Percentiles rank a stretch among this genome's conserved stretches.
Evolutionary conservation across 1,284 basidiomycete species (phyloP).

Genomic region (Fomitopsis palustris): DNA sequence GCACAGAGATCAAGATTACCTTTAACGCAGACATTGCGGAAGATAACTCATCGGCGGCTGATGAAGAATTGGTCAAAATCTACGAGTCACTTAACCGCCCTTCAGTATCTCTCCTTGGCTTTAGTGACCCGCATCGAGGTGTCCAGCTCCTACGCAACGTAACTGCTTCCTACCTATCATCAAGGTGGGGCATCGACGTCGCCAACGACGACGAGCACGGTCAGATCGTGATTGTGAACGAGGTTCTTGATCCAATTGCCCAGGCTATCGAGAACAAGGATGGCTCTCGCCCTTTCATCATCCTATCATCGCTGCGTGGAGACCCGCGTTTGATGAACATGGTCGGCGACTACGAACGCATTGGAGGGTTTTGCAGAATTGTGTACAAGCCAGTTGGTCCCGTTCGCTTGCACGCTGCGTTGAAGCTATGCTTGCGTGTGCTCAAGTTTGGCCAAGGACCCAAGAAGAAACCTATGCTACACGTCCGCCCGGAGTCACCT

Average conservation of each 20-base stretch:
- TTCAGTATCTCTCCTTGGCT: conserved; percentile 71
- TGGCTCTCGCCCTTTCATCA: conserved; percentile 63
- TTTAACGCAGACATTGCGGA: conserved; percentile 73
- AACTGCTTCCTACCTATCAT: conserved; percentile 61
- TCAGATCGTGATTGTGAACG: conserved; percentile 83
- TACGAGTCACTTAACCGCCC: conserved; percentile 44
- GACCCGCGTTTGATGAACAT: conserved; percentile 60
- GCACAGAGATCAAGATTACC: conserved; percentile 91
- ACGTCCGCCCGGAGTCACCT: background rate
- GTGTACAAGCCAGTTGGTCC: conserved; percentile 91
- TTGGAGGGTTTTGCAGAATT: conserved; percentile 85
- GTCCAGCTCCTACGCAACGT: conserved; percentile 64
- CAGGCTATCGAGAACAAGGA: conserved; percentile 56
- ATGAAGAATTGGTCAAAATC: conserved; percentile 45
- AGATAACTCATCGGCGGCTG: conserved; percentile 33
- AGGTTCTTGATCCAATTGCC: conserved; percentile 61
- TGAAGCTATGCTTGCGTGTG: conserved; percentile 72
- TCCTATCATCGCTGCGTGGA: conserved; percentile 71
- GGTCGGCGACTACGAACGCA: conserved; percentile 67
- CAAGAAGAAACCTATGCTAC: conserved; percentile 6
- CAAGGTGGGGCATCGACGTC: conserved; percentile 78
- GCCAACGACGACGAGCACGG: conserved; percentile 45
- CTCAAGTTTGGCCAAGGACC: conserved; percentile 43
- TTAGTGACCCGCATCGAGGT: conserved; percentile 67
- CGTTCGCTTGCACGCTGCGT: conserved; percentile 61